Conservation (phyloP, 208 protist species). For the Leishmania aethiopica region DNA sequence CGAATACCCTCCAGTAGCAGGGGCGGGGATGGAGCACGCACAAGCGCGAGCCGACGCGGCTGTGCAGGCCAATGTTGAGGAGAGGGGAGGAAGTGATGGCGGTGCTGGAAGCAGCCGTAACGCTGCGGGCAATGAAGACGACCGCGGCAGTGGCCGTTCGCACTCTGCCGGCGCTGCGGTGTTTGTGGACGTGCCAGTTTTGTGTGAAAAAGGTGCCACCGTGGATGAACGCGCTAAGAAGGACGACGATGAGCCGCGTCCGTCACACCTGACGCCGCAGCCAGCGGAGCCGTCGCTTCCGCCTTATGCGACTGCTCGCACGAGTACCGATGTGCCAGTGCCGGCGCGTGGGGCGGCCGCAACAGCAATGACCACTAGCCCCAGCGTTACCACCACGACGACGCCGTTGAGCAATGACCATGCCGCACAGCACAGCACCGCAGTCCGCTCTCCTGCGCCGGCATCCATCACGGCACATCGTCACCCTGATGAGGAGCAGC, state of each 20-base stretch:
- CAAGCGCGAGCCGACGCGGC: background rate
- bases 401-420: background rate
- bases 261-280: background rate
- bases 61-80: background rate
- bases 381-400: background rate
- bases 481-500: background rate
- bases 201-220: background rate
- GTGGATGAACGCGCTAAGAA: background rate
- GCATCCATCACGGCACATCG: background rate
- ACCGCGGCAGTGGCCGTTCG: background rate
- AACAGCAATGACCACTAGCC: background rate
- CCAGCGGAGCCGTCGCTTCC: background rate
- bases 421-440: background rate
- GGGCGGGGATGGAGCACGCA: background rate
- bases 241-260: background rate
- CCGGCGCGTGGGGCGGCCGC: background rate
- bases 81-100: background rate
- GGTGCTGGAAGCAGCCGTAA: background rate
- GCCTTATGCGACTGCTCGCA: background rate
- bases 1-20: background rate
- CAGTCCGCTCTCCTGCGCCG: background rate
- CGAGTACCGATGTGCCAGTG: background rate
- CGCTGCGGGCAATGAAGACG: background rate
- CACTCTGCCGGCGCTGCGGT: background rate
- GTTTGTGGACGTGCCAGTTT: background rate